Conservation (phyloP, 176 grass and related monocot genomes). For the Canna indica region DNA sequence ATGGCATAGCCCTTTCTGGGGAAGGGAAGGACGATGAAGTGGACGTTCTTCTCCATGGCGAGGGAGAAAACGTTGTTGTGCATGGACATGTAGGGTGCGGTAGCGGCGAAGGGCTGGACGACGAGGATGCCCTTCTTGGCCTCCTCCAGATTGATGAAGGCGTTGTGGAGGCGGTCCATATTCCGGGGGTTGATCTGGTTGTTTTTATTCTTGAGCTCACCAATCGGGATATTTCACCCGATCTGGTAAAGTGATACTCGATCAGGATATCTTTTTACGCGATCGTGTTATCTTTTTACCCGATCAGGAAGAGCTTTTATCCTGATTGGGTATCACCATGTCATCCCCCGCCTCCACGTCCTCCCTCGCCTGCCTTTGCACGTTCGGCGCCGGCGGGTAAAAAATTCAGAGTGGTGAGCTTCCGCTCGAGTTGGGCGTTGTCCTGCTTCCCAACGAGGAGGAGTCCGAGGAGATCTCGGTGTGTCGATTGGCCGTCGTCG, state of each 20-base stretch:
- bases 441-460: conserved; percentile 35
- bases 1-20: conserved; percentile 9
- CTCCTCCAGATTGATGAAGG: conserved; percentile 12
- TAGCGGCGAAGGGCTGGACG: conserved; percentile 29
- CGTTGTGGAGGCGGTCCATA: conserved; percentile 11
- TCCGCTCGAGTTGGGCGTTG: conserved; percentile 6
- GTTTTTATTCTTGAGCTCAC: conserved; percentile 22
- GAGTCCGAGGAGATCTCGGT: conserved; percentile 46
- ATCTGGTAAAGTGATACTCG: too few relatives aligned
- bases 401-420: conserved; percentile 49
- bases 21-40: conserved; percentile 27
- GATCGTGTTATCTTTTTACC: too few relatives aligned
- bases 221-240: too few relatives aligned
- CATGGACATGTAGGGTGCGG: conserved; percentile 27
- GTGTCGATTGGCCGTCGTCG: background rate
- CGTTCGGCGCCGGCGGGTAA: conserved; percentile 78
- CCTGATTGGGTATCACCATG: conserved; percentile 36
- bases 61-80: conserved; percentile 31
- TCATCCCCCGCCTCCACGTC: conserved; percentile 19
- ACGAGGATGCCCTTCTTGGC: conserved; percentile 15
- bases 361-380: conserved; percentile 57
- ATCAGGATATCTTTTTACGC: too few relatives aligned
- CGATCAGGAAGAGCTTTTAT: too few relatives aligned
- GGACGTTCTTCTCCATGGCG: conserved; percentile 21
- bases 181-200: conserved; percentile 8